Conservation (phyloP, 1,284 basidiomycete genomes). For the Pulveroboletus sp. region DNA sequence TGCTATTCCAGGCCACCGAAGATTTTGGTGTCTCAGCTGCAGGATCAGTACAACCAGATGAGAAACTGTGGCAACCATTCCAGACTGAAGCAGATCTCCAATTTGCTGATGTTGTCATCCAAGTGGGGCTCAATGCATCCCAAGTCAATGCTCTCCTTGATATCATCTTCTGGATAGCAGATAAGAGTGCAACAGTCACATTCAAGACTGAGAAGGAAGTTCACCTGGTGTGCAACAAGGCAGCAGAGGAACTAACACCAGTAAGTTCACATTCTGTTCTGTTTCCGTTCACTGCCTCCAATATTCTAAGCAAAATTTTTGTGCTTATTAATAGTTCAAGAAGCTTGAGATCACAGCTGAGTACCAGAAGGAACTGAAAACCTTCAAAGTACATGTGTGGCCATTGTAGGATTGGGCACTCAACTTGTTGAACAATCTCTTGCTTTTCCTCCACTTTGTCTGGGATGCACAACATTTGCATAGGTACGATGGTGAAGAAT, state of each 20-base stretch:
- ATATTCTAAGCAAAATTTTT: background rate
- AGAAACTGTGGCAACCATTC: background rate
- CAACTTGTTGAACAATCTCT: conserved; percentile 24
- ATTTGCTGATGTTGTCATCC: background rate
- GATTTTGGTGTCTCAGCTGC: background rate
- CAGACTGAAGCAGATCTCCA: background rate
- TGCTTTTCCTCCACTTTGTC: conserved; percentile 15
- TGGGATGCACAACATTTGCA: background rate
- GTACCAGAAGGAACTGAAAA: background rate
- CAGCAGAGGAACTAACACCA: conserved; percentile 2
- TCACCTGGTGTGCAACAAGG: background rate
- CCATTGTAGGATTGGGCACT: conserved; percentile 33
- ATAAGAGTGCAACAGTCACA: background rate
- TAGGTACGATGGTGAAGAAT: conserved; percentile 20
- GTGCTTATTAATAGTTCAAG: background rate
- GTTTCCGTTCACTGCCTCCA: background rate
- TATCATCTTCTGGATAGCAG: background rate
- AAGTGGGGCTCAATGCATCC: background rate
- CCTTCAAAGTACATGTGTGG: background rate
- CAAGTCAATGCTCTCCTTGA: background rate
- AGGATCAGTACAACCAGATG: background rate
- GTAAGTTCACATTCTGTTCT: background rate
- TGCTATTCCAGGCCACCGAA: background rate
- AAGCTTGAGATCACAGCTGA: background rate
- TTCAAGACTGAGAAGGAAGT: conserved; percentile 1